phyloP scores from a whole-genome alignment of 2,329 filamentous ascomycete species.

The Pseudogymnoascus sp. region DNA sequence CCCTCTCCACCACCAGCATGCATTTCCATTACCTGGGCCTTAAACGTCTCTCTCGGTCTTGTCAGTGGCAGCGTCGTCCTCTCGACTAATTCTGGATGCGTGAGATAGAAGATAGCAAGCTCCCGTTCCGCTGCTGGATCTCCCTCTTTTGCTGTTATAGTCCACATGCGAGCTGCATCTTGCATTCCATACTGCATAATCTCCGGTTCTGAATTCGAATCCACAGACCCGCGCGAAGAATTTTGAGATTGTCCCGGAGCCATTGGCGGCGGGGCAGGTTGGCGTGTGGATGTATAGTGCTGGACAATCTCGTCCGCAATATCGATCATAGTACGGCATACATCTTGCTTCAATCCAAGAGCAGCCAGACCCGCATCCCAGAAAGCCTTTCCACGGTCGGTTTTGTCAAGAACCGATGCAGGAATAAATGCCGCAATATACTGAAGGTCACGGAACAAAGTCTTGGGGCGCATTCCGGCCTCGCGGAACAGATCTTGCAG shows the following conservation, averaged over 20 bases:
- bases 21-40: conserved; percentile 73
- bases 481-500: conserved; percentile 62
- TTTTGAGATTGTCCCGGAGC: not conserved
- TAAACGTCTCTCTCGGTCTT: conserved; percentile 82
- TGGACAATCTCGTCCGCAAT: conserved; percentile 63
- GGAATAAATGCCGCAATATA: conserved; percentile 63
- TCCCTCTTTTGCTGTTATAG: conserved; percentile 89
- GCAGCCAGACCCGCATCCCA: conserved; percentile 77
- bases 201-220: conserved; percentile 22
- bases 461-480: conserved; percentile 64
- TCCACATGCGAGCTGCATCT: conserved; percentile 83
- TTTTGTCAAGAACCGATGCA: conserved; percentile 51
- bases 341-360: conserved; percentile 80
- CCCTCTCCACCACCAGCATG: conserved; percentile 46
- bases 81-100: conserved; percentile 76
- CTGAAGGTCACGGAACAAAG: conserved; percentile 74
- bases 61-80: conserved; percentile 77
- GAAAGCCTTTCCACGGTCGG: conserved; percentile 69
- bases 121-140: conserved; percentile 84
- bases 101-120: conserved; percentile 86
- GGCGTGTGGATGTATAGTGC: conserved; percentile 59
- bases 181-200: conserved; percentile 61
- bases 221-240: not conserved
- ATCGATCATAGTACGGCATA: conserved; percentile 64
- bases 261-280: conserved; percentile 23